Evolutionary conservation across 345 rosid species (phyloP), one percentile per base, ranked within the genome.

Genomic region (Viola odorata): DNA sequence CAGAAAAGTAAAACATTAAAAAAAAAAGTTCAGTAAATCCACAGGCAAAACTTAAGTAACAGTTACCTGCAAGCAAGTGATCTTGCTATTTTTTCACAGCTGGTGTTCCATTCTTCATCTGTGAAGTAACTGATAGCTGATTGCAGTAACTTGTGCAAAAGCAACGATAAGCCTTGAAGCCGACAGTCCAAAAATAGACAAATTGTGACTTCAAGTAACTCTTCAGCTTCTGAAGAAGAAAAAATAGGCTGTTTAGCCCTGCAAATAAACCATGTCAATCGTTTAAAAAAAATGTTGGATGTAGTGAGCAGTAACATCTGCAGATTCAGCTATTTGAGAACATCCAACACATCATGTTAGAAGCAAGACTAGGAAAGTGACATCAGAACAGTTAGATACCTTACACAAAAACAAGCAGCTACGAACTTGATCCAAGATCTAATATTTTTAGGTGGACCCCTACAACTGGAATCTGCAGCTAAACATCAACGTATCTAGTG

Each of bases 71-170:
- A 62, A 72, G 95, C 84, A 69, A 90, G 69, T 60, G 86, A 76
- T 73, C 65, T 83, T 41, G 89, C 91, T 59, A 86, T 73, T 58
- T 75, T 73, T 59, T 71, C 75, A 76, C 84, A 84, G 68, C 91
- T 81, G 68, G 60, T 72, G 55, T 15, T 73, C 99, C 99, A 94
- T 72, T 90, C 91, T 62, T 73, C 77, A n/a, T 86, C 89, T 55
- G 82, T 80, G 42, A 90, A 86, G 65, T 76, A 84, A 70, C 63
- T 75, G 53, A 84, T 58, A 70, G 77, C 71, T 44, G 87, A 85
- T 49, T 47, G 58, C 74, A 86, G 37, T 62, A 86, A 79, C 49
- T 85, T 77, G 50, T 73, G 62, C 59, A 90, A 55, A 45, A 77
- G 81, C 58, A 71, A 71, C 3, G 79, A 81, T 54, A 86, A 78